Percentiles rank a stretch among this genome's conserved stretches.
These are phyloP conservation scores for Vitellaria paradoxa DNA, from an alignment of 179 eudicot genomes.

Conservation along the genomic window DNA sequence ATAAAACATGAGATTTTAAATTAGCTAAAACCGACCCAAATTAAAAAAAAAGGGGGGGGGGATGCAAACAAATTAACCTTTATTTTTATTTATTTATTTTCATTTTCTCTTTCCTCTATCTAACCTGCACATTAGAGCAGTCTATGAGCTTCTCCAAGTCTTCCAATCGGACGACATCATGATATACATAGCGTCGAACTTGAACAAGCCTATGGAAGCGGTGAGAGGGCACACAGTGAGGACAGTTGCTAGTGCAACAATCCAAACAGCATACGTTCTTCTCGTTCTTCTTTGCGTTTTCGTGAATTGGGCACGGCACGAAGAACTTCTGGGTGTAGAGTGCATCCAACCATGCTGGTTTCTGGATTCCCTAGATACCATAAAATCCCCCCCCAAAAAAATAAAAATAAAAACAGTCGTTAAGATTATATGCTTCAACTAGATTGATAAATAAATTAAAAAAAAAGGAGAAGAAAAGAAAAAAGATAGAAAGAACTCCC, in stretches of 20 bases:
- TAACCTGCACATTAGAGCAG: constrained; percentile 89
- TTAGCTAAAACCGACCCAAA: neutral
- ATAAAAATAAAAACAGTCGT: neutral
- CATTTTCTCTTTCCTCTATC: neutral
- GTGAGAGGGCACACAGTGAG: constrained; percentile 81
- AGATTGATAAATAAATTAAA: neutral
- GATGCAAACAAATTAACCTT: neutral
- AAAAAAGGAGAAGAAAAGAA: neutral
- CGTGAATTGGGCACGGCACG: constrained; percentile 65
- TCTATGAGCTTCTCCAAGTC: constrained; percentile 90
- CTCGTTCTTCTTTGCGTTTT: constrained; percentile 85
- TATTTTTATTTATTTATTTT: neutral
- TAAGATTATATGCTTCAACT: neutral
- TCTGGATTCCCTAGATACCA: constrained; percentile 50
- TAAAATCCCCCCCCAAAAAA: no score
- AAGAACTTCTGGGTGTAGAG: constrained; percentile 75
- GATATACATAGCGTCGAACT: constrained; percentile 89
- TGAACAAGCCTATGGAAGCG: constrained; percentile 86
- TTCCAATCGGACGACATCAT: constrained; percentile 84
- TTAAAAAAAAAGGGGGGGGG: neutral
- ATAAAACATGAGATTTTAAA: neutral
- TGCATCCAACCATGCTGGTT: constrained; percentile 95
- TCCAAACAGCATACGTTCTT: constrained; percentile 87
- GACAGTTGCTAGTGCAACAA: constrained; percentile 87
- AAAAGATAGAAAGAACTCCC: neutral